Evolutionary conservation across 1,139 yeast species (phyloP).

Genomic region (Hyphopichia burtonii): DNA sequence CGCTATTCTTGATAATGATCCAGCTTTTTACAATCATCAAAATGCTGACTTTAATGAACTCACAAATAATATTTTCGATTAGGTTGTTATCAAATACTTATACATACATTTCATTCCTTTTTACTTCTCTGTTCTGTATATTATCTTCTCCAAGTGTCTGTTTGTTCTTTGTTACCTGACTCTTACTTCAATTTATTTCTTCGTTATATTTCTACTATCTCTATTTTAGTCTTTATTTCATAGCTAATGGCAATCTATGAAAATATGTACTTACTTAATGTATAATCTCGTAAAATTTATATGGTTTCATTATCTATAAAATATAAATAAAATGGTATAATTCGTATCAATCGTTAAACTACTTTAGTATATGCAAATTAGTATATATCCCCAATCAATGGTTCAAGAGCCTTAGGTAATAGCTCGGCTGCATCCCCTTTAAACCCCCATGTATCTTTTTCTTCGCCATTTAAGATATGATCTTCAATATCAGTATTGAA

Average conservation of each 20-base stretch:
- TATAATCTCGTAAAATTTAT: neutral
- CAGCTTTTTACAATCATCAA: neutral
- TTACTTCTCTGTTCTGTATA: neutral
- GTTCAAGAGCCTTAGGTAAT: constrained; percentile 66
- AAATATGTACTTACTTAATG: neutral
- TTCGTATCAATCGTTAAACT: neutral
- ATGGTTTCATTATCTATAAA: neutral
- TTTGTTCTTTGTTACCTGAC: neutral
- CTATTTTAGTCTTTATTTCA: neutral
- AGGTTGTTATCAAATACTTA: no score
- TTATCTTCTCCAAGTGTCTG: neutral
- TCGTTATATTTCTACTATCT: neutral
- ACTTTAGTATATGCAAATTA: neutral
- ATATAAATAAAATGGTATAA: neutral
- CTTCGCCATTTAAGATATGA: constrained; percentile 38
- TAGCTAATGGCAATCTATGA: neutral
- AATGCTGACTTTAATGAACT: neutral
- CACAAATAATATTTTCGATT: neutral
- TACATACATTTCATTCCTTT: no score
- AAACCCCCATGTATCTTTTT: constrained; percentile 63
- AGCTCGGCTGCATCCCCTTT: constrained; percentile 77
- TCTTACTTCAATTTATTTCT: neutral
- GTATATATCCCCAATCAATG: constrained; percentile 30
- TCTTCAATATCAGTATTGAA: constrained; percentile 69
- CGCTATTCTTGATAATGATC: constrained; percentile 1